phyloP scores from a whole-genome alignment of 129 eudicot species.

The Flaveria ramosissima region DNA sequence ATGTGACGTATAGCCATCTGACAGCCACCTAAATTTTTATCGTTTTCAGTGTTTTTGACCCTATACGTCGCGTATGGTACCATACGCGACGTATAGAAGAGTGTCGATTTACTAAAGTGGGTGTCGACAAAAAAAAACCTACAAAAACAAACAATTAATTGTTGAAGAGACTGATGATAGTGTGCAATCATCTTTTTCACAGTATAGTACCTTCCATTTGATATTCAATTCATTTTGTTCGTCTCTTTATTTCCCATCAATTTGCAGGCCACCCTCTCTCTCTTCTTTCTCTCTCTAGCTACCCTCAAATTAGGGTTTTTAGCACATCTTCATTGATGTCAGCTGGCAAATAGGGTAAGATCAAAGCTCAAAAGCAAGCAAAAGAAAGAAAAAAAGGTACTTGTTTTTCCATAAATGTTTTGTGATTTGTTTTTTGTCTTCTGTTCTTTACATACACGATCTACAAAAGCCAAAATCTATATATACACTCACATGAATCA shows the following conservation, averaged over 20 bases:
- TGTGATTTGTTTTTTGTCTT: slow-evolving; percentile 20
- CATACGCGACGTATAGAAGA: too few relatives aligned
- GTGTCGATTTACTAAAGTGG: too few relatives aligned
- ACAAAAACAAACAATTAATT: too few relatives aligned
- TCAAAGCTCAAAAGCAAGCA: background rate
- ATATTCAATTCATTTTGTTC: slow-evolving; percentile 22
- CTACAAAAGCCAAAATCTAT: slow-evolving; percentile 3
- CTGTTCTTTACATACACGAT: slow-evolving; percentile 2
- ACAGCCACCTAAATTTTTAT: too few relatives aligned
- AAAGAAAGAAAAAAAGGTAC: slow-evolving; percentile 24
- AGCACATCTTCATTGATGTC: slow-evolving; percentile 11
- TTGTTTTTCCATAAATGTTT: slow-evolving; percentile 18
- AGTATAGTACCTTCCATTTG: background rate
- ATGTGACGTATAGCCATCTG: too few relatives aligned
- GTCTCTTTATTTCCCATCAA: slow-evolving; percentile 13
- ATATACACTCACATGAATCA: slow-evolving; percentile 12
- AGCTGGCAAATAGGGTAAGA: slow-evolving; percentile 22
- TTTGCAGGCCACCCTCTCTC: background rate
- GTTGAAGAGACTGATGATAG: too few relatives aligned
- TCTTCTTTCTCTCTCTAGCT: background rate
- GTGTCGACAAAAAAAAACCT: too few relatives aligned
- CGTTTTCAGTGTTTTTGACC: too few relatives aligned
- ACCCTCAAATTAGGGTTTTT: slow-evolving; percentile 25
- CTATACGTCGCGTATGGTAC: too few relatives aligned
- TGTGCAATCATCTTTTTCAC: slow-evolving; percentile 1